Percentiles rank a stretch among this genome's conserved stretches.
phyloP scores from a whole-genome alignment of 306 rosid genomes.

The Begonia peltatifolia region DNA sequence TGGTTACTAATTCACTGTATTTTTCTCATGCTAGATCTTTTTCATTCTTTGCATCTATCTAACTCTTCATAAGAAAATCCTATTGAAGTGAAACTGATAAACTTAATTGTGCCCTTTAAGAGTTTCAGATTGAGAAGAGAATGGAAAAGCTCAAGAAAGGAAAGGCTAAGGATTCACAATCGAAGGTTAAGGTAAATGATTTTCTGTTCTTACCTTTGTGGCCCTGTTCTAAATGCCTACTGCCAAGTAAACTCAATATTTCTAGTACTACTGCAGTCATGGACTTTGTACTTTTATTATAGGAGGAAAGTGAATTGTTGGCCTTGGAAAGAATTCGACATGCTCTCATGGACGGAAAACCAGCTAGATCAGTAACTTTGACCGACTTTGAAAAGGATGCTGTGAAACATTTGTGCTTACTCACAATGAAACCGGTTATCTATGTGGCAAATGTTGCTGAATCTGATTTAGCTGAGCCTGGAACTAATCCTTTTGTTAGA shows the following conservation, averaged over 20 bases:
- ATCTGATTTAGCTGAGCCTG: conserved; percentile 73
- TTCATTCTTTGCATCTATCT: too few species aligned
- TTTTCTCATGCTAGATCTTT: too few species aligned
- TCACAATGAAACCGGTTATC: conserved; percentile 80
- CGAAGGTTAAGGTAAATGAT: conserved; percentile 57
- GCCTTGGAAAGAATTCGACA: conserved; percentile 62
- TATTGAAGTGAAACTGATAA: neutral
- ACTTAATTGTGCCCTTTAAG: conserved; percentile 43
- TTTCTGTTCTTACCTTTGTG: neutral
- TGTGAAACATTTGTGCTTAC: conserved; percentile 73
- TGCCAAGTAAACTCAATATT: too few species aligned
- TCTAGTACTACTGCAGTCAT: too few species aligned
- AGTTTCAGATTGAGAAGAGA: conserved; percentile 95
- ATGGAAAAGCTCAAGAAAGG: conserved; percentile 84
- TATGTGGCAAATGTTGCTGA: conserved; percentile 94
- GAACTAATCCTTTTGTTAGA: conserved; percentile 40
- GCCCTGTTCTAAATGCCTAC: neutral
- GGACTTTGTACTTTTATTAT: too few species aligned
- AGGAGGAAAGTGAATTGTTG: conserved; percentile 88
- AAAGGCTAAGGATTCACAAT: conserved; percentile 66
- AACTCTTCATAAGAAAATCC: too few species aligned
- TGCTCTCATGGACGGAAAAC: conserved; percentile 89
- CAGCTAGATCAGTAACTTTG: conserved; percentile 80
- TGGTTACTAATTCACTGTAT: too few species aligned
- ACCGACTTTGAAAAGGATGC: conserved; percentile 68